These are phyloP conservation scores for Suillus variegatus DNA, from an alignment of 768 basidiomycete genomes.

Conservation along the genomic window DNA sequence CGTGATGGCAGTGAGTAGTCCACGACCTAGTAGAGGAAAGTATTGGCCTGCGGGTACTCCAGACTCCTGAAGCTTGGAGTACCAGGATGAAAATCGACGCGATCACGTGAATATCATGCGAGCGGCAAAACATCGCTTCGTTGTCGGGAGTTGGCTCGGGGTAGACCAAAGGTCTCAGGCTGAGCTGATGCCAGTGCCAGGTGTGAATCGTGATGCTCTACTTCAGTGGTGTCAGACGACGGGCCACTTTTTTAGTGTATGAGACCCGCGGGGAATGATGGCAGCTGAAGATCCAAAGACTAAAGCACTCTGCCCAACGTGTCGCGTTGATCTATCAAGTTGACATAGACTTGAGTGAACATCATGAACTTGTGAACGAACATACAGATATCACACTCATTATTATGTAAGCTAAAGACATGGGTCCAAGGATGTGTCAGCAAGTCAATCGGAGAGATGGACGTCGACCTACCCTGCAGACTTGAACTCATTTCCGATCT, in stretches of 20 bases:
- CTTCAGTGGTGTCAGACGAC: too few relatives aligned
- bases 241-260: too few relatives aligned
- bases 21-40: neutral
- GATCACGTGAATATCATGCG: conserved; percentile 4
- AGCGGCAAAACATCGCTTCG: neutral
- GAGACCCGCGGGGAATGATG: too few relatives aligned
- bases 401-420: neutral
- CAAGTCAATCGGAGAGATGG: conserved; percentile 13
- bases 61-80: neutral
- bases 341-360: neutral
- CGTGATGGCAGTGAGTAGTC: neutral
- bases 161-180: neutral
- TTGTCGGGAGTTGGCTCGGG: neutral
- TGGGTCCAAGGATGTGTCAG: neutral
- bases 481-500: conserved; percentile 25
- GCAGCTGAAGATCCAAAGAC: too few relatives aligned
- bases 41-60: neutral
- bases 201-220: too few relatives aligned
- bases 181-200: neutral
- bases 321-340: neutral
- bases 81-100: neutral
- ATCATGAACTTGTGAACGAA: too few relatives aligned
- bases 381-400: neutral
- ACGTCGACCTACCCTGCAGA: conserved; percentile 18
- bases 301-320: too few relatives aligned